Percentiles rank a stretch among this genome's conserved stretches.
Conservation (phyloP, 371 early-diverging fungal species). For the Mucor piriformis region DNA sequence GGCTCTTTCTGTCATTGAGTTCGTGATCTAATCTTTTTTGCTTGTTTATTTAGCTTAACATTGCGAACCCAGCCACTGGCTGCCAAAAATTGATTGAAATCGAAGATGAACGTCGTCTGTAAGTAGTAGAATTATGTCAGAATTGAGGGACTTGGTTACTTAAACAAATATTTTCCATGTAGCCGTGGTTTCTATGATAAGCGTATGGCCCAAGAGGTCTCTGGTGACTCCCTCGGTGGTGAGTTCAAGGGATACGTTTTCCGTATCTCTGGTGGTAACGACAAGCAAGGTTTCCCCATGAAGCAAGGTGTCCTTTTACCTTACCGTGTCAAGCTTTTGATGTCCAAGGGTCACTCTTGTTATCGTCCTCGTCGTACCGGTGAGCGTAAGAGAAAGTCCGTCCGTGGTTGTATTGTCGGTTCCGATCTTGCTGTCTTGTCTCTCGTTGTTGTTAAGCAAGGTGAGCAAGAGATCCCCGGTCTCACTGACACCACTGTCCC, state of each 20-base stretch:
- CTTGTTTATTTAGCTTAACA: constrained; percentile 57
- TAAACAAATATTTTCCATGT: constrained; percentile 18
- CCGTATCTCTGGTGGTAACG: constrained; percentile 99
- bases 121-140: constrained; percentile 37
- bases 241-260: constrained; percentile 99
- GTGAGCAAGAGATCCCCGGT: constrained; percentile 95
- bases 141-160: background rate
- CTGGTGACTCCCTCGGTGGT: constrained; percentile 95
- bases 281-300: constrained; percentile 99
- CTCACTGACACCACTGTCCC: constrained; percentile 94
- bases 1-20: too few relatives aligned
- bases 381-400: constrained; percentile 99
- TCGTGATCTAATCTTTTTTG: too few relatives aligned
- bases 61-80: constrained; percentile 97
- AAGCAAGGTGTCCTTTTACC: constrained; percentile 96
- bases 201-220: constrained; percentile 96
- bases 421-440: constrained; percentile 95
- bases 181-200: constrained; percentile 98
- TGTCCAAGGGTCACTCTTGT: constrained; percentile 98
- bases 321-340: constrained; percentile 94
- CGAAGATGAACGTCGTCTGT: constrained; percentile 93
- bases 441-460: constrained; percentile 95
- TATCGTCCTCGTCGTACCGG: constrained; percentile 98
- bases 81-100: constrained; percentile 96
- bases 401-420: constrained; percentile 99